phyloP scores from a whole-genome alignment of 176 grass and related monocot genomes.

The Avena atlantica region DNA sequence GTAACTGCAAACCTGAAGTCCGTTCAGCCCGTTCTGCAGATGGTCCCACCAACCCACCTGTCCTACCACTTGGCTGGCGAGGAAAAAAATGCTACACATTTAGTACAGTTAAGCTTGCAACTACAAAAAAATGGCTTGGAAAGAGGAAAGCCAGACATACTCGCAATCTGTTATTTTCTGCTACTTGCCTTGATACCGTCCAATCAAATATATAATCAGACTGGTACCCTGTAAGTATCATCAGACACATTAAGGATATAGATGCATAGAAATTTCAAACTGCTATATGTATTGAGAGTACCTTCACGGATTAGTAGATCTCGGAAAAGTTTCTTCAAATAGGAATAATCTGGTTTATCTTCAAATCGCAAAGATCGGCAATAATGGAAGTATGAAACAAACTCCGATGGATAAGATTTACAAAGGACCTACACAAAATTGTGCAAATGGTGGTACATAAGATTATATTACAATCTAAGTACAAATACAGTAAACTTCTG shows the following conservation, averaged over 20 bases:
- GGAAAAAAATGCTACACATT: conserved; percentile 39
- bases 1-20: conserved; percentile 62
- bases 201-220: conserved; percentile 89
- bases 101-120: conserved; percentile 28
- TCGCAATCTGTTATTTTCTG: conserved; percentile 61
- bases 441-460: conserved; percentile 33
- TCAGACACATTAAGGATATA: conserved; percentile 38
- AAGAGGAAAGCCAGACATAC: conserved; percentile 60
- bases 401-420: conserved; percentile 85
- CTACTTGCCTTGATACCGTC: conserved; percentile 66
- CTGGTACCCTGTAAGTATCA: conserved; percentile 66
- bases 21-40: conserved; percentile 74
- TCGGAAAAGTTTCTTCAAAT: conserved; percentile 83
- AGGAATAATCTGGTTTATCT: conserved; percentile 94
- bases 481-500: conserved; percentile 29
- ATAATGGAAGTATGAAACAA: conserved; percentile 91
- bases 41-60: conserved; percentile 59
- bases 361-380: conserved; percentile 94
- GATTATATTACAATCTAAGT: conserved; percentile 12
- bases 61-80: conserved; percentile 51
- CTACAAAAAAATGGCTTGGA: conserved; percentile 23
- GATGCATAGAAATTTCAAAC: conserved; percentile 23
- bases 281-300: conserved; percentile 35
- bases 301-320: conserved; percentile 89
- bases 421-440: conserved; percentile 67